Evolutionary conservation across 768 basidiomycete genomes (phyloP), one percentile per base, ranked within the genome.

Genomic region (Tremella mesenterica): DNA sequence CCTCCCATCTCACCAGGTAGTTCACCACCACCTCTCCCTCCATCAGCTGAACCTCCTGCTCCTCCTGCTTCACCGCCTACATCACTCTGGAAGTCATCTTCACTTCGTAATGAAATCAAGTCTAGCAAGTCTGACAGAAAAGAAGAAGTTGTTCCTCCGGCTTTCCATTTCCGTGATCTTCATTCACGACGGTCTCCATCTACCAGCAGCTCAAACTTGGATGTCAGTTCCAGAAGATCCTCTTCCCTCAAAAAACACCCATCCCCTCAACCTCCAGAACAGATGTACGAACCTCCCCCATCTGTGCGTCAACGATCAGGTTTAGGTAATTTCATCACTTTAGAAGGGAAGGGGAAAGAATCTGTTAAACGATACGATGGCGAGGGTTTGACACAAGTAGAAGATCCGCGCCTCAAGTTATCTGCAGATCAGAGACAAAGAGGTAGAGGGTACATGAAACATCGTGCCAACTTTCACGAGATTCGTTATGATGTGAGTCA

Each of bases 91-190:
- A n/a, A n/a, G n/a, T n/a, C n/a, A n/a, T n/a, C n/a, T n/a, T n/a
- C n/a, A n/a, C n/a, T n/a, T n/a, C n/a, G n/a, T n/a, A n/a, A n/a
- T n/a, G n/a, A n/a, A n/a, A n/a, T n/a, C n/a, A n/a, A n/a, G n/a
- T n/a, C n/a, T n/a, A n/a, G n/a, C n/a, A n/a, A n/a, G n/a, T n/a
- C n/a, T n/a, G n/a, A n/a, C n/a, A n/a, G n/a, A n/a, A n/a, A n/a
- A n/a, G n/a, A n/a, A n/a, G n/a, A n/a, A n/a, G n/a, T n/a, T n/a
- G n/a, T n/a, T n/a, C n/a, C n/a, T n/a, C n/a, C n/a, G n/a, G 3
- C 59, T 56, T 59, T 75, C 67, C 44, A 67, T 67, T 46, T 71
- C 69, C 54, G 71, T 60, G 57, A 60, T 48, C 41, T 60, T 34
- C 25, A 52, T 28, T 34, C 60, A 46, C 52, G 49, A 33, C 41